Base-by-base conservation (phyloP, 129 eudicot species). In the Deinandra increscens region DNA sequence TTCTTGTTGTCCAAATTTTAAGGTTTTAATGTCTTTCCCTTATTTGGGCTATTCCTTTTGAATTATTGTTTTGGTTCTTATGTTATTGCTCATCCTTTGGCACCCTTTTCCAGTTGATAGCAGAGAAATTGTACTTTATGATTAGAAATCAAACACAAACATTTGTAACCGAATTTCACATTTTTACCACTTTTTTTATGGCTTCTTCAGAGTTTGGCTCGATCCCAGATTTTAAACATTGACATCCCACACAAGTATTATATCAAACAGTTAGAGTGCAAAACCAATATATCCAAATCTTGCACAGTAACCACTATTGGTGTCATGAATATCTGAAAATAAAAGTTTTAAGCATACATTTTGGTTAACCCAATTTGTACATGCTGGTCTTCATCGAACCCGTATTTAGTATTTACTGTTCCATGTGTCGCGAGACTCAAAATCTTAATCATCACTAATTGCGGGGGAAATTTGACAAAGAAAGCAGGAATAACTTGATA, bases 11-110 rank as follows among this genome's bases (percentile, higher is more conserved):
- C 46, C 64, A 64, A 41, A 23, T 45, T 73, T 45, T 13, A 70
- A 42, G 58, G 73, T 61, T 11, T 7, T 37, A 45, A 75, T 69
- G 51, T 74, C 69, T 73, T 73, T 48, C 26, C 80, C 79, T 12
- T 64, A 85, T 72, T 78, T 64, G 81, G 84, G 84, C 46, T 49
- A 55, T 75, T 68, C 41, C 29, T 66, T 62, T 73, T 44, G 29
- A 75, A 62, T 60, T 46, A 43, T 67, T 26, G 38, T 71, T 70
- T 20, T 53, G 17, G 15, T 53, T 33, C 2, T 6, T 26, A 9
- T 4, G 17, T 51, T 51, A n/a, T n/a, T 37, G 63, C 4, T 50
- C 56, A 17, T 50, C 56, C 6, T 50, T 72, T 72, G 33, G 56
- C 41, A 22, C 23, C 38, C 36, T 67, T 39, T 55, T 29, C 34